phyloP scores from a whole-genome alignment of 2,329 filamentous ascomycete species.

The Xylaria sp. region DNA sequence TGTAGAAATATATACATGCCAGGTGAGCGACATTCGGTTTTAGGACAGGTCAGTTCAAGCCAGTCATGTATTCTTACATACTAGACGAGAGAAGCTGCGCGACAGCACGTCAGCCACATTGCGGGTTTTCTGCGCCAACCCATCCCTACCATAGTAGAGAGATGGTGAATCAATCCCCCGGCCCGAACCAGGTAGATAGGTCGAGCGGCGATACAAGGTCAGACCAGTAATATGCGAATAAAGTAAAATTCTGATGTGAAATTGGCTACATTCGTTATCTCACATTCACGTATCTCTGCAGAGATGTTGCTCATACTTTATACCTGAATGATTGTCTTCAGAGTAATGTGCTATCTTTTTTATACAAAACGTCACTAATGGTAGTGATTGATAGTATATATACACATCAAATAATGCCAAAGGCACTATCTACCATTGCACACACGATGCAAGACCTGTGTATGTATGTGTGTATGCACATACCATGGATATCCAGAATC shows the following conservation, averaged over 20 bases:
- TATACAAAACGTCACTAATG: conserved; percentile 8
- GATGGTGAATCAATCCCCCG: too few species aligned
- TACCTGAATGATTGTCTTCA: too few species aligned
- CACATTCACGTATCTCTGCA: neutral
- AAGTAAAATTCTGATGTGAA: conserved; percentile 1
- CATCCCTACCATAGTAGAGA: too few species aligned
- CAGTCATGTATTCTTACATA: conserved; percentile 2
- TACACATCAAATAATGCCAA: conserved; percentile 15
- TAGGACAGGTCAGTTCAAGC: neutral
- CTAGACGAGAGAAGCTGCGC: conserved; percentile 2
- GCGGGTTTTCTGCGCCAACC: neutral
- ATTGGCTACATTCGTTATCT: neutral
- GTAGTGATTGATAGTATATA: conserved; percentile 3
- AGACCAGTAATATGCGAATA: neutral
- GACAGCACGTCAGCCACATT: neutral
- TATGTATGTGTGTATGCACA: neutral
- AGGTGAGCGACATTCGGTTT: neutral
- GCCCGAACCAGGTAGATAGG: conserved; percentile 1
- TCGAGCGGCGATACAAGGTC: neutral
- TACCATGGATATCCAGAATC: conserved; percentile 19
- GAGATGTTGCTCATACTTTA: neutral
- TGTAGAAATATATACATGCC: neutral
- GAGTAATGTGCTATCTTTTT: conserved; percentile 12
- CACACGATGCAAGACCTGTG: conserved; percentile 7
- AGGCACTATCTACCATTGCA: conserved; percentile 2